These are phyloP conservation scores for Xylaria sp. DNA, from an alignment of 2,329 filamentous ascomycete genomes.

Conservation along the genomic window DNA sequence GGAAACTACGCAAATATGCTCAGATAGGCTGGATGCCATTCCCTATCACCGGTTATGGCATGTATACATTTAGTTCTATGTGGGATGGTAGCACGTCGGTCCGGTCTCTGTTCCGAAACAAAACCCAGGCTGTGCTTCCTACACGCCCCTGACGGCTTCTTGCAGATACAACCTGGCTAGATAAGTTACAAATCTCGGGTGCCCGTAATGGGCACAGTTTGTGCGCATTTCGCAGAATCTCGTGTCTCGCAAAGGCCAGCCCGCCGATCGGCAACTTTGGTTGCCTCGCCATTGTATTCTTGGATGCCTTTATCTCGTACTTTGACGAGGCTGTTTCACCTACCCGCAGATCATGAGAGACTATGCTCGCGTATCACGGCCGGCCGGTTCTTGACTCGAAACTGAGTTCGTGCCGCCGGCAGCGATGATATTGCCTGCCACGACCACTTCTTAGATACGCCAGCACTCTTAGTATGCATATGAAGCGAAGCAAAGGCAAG, in stretches of 20 bases:
- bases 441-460: conserved; percentile 3
- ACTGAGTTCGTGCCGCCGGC: conserved; percentile 24
- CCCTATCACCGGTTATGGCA: conserved; percentile 1
- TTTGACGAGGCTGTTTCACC: conserved; percentile 24
- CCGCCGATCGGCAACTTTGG: conserved; percentile 9
- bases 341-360: conserved; percentile 21
- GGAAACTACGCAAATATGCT: conserved; percentile 9
- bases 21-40: conserved; percentile 1
- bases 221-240: conserved; percentile 2
- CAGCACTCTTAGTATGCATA: background rate
- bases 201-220: conserved; percentile 1
- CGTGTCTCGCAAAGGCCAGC: conserved; percentile 1
- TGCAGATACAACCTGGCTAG: conserved; percentile 20
- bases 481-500: conserved; percentile 26
- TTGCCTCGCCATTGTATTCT: background rate
- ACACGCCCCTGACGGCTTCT: conserved; percentile 20
- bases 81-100: background rate
- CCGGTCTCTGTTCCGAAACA: background rate
- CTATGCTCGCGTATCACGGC: conserved; percentile 10
- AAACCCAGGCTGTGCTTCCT: conserved; percentile 12
- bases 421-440: conserved; percentile 23
- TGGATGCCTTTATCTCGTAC: conserved; percentile 8
- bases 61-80: background rate
- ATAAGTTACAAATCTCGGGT: conserved; percentile 7
- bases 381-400: conserved; percentile 6